These are phyloP conservation scores for Nematocida sp. DNA, from an alignment of 371 early-diverging fungal species.

Conservation along the genomic window DNA sequence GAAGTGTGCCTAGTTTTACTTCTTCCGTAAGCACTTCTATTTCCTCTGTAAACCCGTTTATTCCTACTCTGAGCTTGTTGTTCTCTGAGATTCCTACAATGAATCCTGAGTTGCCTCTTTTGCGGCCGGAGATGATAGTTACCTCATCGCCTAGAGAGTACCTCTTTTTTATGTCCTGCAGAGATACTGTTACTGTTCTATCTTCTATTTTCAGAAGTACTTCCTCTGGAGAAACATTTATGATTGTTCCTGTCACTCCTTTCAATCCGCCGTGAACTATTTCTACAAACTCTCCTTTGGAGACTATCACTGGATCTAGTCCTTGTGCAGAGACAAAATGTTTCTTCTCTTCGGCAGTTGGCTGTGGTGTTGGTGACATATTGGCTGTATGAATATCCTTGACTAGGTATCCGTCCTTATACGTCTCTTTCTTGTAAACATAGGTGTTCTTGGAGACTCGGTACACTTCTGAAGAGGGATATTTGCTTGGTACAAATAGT, in stretches of 20 bases:
- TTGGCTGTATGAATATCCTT: conserved; percentile 16
- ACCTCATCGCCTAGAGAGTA: conserved; percentile 78
- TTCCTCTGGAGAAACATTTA: neutral
- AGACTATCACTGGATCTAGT: neutral
- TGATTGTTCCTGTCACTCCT: conserved; percentile 24
- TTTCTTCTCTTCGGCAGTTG: conserved; percentile 23
- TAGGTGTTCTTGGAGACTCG: conserved; percentile 65
- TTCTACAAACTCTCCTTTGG: conserved; percentile 43
- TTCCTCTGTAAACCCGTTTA: conserved; percentile 58
- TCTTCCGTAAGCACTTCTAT: conserved; percentile 54
- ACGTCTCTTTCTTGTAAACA: conserved; percentile 72
- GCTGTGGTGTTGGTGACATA: neutral
- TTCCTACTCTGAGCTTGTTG: conserved; percentile 66
- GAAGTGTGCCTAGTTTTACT: conserved; percentile 68
- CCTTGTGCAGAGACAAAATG: conserved; percentile 22
- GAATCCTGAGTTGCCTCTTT: conserved; percentile 73
- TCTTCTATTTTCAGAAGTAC: conserved; percentile 31
- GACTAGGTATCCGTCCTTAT: conserved; percentile 66
- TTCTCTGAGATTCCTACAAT: conserved; percentile 69
- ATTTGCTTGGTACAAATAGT: conserved; percentile 59
- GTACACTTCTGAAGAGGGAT: conserved; percentile 48
- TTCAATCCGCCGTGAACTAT: conserved; percentile 31
- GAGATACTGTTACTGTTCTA: conserved; percentile 12
- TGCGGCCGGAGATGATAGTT: conserved; percentile 76
- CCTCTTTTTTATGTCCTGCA: conserved; percentile 69